Evolutionary conservation across 352 stramenopile species (phyloP).

Genomic region (Pythium oligandrum): DNA sequence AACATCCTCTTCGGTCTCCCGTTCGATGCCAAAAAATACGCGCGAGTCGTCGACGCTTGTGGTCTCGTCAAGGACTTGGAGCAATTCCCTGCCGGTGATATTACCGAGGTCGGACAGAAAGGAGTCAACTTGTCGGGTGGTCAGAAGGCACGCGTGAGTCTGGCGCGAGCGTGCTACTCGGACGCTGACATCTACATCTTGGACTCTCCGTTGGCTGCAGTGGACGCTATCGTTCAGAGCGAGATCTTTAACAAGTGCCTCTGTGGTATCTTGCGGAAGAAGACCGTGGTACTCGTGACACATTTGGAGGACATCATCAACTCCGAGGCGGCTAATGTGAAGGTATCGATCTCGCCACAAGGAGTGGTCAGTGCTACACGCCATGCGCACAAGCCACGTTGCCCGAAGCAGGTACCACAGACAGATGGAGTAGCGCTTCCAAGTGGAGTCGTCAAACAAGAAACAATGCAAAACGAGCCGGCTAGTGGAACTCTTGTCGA

Average conservation of each 20-base stretch:
- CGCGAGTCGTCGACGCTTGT: constrained; percentile 69
- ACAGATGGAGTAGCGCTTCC: too few species aligned
- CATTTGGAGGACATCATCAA: constrained; percentile 65
- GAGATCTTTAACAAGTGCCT: constrained; percentile 76
- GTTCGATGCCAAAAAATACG: constrained; percentile 47
- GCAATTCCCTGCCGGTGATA: constrained; percentile 79
- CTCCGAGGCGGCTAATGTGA: constrained; percentile 16
- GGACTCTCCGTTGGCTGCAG: constrained; percentile 88
- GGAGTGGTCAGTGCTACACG: not conserved
- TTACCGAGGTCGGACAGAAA: constrained; percentile 93
- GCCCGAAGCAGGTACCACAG: too few species aligned
- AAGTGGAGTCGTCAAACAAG: too few species aligned
- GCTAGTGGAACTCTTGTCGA: constrained; percentile 15
- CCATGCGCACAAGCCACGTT: not conserved
- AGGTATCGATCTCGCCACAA: constrained; percentile 9
- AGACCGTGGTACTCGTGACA: constrained; percentile 87
- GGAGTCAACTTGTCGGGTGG: constrained; percentile 92
- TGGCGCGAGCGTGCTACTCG: constrained; percentile 58
- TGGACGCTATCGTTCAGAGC: constrained; percentile 92
- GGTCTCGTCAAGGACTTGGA: constrained; percentile 78
- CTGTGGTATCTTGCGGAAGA: constrained; percentile 19
- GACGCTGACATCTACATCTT: constrained; percentile 71
- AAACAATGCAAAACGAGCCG: too few species aligned
- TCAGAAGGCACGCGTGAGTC: constrained; percentile 74
- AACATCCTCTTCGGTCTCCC: constrained; percentile 93